These are phyloP conservation scores for Exophiala aquamarina DNA, from an alignment of 2,329 filamentous ascomycete species.

Conservation along the genomic window DNA sequence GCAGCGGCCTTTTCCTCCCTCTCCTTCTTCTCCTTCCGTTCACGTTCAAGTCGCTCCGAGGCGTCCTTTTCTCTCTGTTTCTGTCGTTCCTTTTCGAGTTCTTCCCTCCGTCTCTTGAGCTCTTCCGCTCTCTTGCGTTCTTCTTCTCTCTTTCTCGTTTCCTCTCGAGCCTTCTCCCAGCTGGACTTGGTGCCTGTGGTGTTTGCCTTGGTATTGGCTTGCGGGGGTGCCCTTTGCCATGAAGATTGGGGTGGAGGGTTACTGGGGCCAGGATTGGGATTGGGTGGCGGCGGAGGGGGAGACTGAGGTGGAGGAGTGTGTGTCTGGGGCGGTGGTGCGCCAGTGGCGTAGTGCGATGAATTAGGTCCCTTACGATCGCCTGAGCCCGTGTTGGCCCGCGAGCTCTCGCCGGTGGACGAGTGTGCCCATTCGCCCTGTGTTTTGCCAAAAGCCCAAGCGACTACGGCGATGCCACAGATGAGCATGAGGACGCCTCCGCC, in stretches of 20 bases:
- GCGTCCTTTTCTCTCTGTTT: constrained; percentile 28
- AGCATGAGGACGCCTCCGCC: constrained; percentile 72
- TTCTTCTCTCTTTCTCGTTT: constrained; percentile 30
- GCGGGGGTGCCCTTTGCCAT: constrained; percentile 26
- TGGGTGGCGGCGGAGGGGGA: constrained; percentile 12
- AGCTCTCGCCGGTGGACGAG: constrained; percentile 1
- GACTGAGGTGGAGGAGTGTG: constrained; percentile 5
- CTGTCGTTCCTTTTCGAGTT: constrained; percentile 28
- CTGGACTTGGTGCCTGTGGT: constrained; percentile 26
- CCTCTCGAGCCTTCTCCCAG: constrained; percentile 31
- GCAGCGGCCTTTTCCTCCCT: constrained; percentile 36
- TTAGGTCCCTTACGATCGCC: constrained; percentile 10
- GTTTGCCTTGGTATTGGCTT: constrained; percentile 25
- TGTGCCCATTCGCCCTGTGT: constrained; percentile 53
- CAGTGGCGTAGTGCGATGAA: constrained; percentile 10
- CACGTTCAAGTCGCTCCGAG: constrained; percentile 29
- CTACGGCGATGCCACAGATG: constrained; percentile 70
- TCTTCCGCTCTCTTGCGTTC: constrained; percentile 28
- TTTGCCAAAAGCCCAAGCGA: constrained; percentile 74
- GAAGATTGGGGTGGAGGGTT: constrained; percentile 27
- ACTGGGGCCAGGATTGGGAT: constrained; percentile 10
- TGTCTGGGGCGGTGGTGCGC: constrained; percentile 7
- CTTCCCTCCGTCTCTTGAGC: constrained; percentile 25
- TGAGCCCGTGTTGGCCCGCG: constrained; percentile 5
- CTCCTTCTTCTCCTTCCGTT: constrained; percentile 35